Percentiles rank a stretch among this genome's conserved stretches.
phyloP scores from a whole-genome alignment of 305 asterid species.

The Rubia peregrina region DNA sequence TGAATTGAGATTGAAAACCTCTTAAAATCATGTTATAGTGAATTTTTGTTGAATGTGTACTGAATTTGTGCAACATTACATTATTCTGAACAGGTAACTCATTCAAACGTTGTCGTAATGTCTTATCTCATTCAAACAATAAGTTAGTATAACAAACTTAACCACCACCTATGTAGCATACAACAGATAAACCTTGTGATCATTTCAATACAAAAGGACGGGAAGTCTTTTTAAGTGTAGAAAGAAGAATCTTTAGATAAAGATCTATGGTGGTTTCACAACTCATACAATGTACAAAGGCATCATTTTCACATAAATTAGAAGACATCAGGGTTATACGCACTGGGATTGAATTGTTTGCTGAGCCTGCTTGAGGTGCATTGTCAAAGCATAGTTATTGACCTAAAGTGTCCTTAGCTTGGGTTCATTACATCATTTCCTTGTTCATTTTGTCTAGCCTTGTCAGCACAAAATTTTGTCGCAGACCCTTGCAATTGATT shows the following conservation, averaged over 20 bases:
- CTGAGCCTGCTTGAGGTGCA: slow-evolving; percentile 95
- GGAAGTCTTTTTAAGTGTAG: background rate
- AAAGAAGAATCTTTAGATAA: background rate
- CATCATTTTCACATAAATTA: slow-evolving; percentile 20
- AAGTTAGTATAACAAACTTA: background rate
- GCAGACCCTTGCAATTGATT: too few relatives aligned
- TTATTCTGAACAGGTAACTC: background rate
- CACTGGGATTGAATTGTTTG: slow-evolving; percentile 61
- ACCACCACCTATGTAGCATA: slow-evolving; percentile 8
- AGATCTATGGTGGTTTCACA: background rate
- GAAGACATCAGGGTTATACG: slow-evolving; percentile 80
- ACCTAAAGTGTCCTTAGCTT: too few relatives aligned
- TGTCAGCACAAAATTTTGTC: too few relatives aligned
- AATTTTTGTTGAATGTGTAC: too few relatives aligned
- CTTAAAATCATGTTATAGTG: too few relatives aligned
- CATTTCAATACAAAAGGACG: slow-evolving; percentile 3
- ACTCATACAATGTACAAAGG: background rate
- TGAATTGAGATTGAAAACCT: too few relatives aligned
- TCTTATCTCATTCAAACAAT: background rate
- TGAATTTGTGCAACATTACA: too few relatives aligned
- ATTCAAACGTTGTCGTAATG: background rate
- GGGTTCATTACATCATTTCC: too few relatives aligned
- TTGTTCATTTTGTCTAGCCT: too few relatives aligned
- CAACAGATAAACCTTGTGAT: background rate
- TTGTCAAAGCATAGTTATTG: slow-evolving; percentile 69